Percentiles rank a stretch among this genome's conserved stretches.
Conservation (phyloP, 164 flowering plant genomes). For the Nymphaea thermarum region DNA sequence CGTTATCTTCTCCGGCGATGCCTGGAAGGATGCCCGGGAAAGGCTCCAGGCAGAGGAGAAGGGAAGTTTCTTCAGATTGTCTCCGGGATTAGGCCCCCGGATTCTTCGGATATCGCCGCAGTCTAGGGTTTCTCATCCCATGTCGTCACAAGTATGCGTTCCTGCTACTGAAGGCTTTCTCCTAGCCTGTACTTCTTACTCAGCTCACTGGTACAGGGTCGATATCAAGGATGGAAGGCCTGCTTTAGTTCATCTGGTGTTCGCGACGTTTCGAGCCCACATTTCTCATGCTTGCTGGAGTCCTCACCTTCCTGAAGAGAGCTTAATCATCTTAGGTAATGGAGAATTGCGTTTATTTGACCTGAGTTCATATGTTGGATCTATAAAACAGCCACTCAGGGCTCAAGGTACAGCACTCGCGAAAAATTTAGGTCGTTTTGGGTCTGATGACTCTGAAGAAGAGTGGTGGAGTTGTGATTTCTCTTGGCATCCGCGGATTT, state of each 20-base stretch:
- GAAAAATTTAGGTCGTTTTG: not conserved
- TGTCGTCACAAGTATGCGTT: not conserved
- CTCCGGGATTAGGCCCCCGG: slow-evolving; percentile 10
- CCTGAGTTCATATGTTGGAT: slow-evolving; percentile 15
- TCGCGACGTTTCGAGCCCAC: slow-evolving; percentile 21
- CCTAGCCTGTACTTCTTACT: slow-evolving; percentile 36
- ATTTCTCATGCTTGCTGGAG: slow-evolving; percentile 66
- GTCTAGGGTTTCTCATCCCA: slow-evolving; percentile 7
- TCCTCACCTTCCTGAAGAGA: slow-evolving; percentile 46
- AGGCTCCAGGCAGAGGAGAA: slow-evolving; percentile 5
- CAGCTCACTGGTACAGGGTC: slow-evolving; percentile 59
- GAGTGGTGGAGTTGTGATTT: slow-evolving; percentile 69
- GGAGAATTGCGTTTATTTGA: slow-evolving; percentile 66
- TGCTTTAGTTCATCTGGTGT: slow-evolving; percentile 24
- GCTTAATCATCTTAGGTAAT: slow-evolving; percentile 48
- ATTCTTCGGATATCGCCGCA: slow-evolving; percentile 28
- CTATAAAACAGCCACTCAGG: slow-evolving; percentile 2
- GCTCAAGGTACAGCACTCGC: slow-evolving; percentile 24
- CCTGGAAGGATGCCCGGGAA: slow-evolving; percentile 1
- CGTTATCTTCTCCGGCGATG: slow-evolving; percentile 16
- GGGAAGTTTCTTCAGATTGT: slow-evolving; percentile 6
- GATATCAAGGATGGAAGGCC: slow-evolving; percentile 11
- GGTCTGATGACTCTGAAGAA: slow-evolving; percentile 3
- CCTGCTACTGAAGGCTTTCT: slow-evolving; percentile 28
- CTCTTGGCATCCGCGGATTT: slow-evolving; percentile 61